Evolutionary conservation across 1,284 basidiomycete species (phyloP).

Genomic region (Sphaerobolus stellatus): DNA sequence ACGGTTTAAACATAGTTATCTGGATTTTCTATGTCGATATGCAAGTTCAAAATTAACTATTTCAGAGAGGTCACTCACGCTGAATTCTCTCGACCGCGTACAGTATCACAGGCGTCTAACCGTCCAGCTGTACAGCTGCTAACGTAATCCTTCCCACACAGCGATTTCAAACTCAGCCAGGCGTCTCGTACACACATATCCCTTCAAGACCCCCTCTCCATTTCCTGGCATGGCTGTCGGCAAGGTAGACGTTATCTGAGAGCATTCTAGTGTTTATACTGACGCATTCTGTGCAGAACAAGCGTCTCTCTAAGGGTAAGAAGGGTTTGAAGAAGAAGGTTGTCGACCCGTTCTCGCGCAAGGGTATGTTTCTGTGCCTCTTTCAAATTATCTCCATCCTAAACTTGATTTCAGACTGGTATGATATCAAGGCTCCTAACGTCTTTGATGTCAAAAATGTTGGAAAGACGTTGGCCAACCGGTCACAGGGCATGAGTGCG

Average conservation of each 20-base stretch:
- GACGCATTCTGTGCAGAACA: background rate
- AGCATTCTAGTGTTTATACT: background rate
- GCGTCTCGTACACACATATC: background rate
- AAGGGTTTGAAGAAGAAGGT: slow-evolving; percentile 99
- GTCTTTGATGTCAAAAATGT: slow-evolving; percentile 97
- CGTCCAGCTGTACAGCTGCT: slow-evolving; percentile 11
- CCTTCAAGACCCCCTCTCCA: slow-evolving; percentile 13
- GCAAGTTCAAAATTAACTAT: too few species aligned
- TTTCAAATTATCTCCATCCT: background rate
- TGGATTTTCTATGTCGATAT: too few species aligned
- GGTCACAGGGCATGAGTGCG: slow-evolving; percentile 96
- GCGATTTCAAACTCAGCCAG: slow-evolving; percentile 10
- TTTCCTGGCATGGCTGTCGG: slow-evolving; percentile 83
- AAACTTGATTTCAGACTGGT: slow-evolving; percentile 78
- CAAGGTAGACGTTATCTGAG: slow-evolving; percentile 54
- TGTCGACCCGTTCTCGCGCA: slow-evolving; percentile 99
- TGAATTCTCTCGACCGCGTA: too few species aligned
- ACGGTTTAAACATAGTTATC: too few species aligned
- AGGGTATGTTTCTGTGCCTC: slow-evolving; percentile 59
- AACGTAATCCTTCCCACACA: background rate
- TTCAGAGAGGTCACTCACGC: too few species aligned
- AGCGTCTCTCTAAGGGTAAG: slow-evolving; percentile 99
- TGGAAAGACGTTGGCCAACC: slow-evolving; percentile 98
- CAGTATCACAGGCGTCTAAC: background rate
- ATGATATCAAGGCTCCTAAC: slow-evolving; percentile 98